Evolutionary conservation across 495 filamentous ascomycete species (phyloP).

Genomic region (Aspergillus campestris): DNA sequence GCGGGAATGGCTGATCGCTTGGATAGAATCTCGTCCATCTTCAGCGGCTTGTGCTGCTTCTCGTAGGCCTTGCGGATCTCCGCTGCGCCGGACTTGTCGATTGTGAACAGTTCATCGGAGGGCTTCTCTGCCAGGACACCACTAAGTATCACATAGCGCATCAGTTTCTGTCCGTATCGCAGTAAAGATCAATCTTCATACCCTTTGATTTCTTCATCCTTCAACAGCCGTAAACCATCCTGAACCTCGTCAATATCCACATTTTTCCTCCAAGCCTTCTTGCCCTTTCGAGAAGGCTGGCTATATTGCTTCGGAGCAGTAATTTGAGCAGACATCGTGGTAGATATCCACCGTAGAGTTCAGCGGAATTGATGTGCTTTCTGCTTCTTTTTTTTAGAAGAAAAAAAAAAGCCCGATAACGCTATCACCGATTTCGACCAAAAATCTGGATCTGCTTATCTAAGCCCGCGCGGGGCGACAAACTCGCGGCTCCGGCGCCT

Average conservation of each 20-base stretch:
- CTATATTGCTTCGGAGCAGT: constrained; percentile 52
- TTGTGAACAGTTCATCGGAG: constrained; percentile 69
- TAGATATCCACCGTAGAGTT: neutral
- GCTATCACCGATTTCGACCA: constrained; percentile 13
- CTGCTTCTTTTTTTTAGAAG: constrained; percentile 18
- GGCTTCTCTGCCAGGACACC: constrained; percentile 73
- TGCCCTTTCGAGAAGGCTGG: constrained; percentile 91
- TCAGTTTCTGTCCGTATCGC: no score
- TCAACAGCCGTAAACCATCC: constrained; percentile 70
- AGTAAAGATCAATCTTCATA: constrained; percentile 26
- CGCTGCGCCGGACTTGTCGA: constrained; percentile 65
- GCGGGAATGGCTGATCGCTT: constrained; percentile 72
- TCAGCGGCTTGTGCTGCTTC: constrained; percentile 66
- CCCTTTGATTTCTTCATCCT: constrained; percentile 86
- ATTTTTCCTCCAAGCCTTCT: constrained; percentile 98
- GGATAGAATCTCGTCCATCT: constrained; percentile 83
- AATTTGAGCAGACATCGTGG: constrained; percentile 28
- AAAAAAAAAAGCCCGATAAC: constrained; percentile 9
- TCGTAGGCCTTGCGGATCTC: constrained; percentile 51
- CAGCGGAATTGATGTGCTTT: neutral
- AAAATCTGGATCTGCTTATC: constrained; percentile 30
- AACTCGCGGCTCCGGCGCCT: constrained; percentile 10
- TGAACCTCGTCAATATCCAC: constrained; percentile 83
- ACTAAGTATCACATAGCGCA: constrained; percentile 32
- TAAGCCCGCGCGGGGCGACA: constrained; percentile 22